Evolutionary conservation across 352 stramenopile genomes (phyloP).

Genomic region (Phytophthora podocarpi): DNA sequence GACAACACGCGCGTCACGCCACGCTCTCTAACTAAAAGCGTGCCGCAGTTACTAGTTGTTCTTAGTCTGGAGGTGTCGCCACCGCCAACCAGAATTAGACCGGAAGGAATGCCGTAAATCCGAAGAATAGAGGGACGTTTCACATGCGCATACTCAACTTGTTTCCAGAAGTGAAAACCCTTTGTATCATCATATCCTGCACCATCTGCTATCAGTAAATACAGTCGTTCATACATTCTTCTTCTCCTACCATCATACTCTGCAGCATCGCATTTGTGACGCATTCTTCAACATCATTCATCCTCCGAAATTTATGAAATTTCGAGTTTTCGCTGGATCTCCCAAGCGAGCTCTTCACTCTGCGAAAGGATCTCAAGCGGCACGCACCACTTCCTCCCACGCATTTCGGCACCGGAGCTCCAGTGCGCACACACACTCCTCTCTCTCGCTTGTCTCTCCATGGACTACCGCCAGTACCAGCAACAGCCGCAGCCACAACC

Average conservation of each 20-base stretch:
- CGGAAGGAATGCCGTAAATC: constrained; percentile 3
- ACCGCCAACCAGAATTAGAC: constrained; percentile 12
- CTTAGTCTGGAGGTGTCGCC: constrained; percentile 23
- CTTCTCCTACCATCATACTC: too few species aligned
- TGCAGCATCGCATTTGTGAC: too few species aligned
- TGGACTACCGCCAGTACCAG: constrained; percentile 24
- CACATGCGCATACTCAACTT: constrained; percentile 8
- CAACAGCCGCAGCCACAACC: background rate
- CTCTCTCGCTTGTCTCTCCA: background rate
- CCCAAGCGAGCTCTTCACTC: constrained; percentile 1
- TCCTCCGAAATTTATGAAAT: too few species aligned
- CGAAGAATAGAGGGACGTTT: constrained; percentile 26
- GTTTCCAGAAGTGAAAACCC: too few species aligned
- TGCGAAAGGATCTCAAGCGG: constrained; percentile 19
- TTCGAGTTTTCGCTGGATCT: constrained; percentile 14
- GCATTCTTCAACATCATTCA: too few species aligned
- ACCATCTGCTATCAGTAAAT: too few species aligned
- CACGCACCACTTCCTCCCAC: too few species aligned
- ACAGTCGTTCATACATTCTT: too few species aligned
- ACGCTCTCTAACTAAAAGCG: too few species aligned
- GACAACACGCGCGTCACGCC: background rate
- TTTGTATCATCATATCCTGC: too few species aligned
- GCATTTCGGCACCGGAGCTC: constrained; percentile 2
- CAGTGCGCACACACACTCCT: background rate
- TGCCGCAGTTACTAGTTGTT: constrained; percentile 11